Evolutionary conservation across 306 rosid genomes (phyloP), one percentile per base, ranked within the genome.

Genomic region (Prunus dulcis): DNA sequence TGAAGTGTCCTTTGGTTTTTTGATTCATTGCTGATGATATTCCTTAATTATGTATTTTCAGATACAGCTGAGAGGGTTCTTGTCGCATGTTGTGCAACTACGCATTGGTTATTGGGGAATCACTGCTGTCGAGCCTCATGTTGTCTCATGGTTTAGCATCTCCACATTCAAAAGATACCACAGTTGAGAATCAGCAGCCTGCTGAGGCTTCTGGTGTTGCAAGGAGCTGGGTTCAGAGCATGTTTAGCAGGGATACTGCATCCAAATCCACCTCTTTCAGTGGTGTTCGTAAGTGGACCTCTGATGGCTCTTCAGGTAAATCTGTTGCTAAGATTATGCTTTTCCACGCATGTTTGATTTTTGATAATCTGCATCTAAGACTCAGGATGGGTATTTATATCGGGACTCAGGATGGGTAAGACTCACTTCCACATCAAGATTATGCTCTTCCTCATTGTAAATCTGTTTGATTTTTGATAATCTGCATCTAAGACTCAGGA

Each of bases 221-320:
- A 81, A 90, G 99, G 87, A 95, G 86, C 89, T 95, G 97, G 99
- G 99, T 92, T 69, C 99, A 95, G 69, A 95, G 99, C 86, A 90
- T 95, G 99, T 95, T 95, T 89, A 89, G 84, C 89, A 80, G 93
- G 84, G 97, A 89, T 47, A 74, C 92, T 75, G 41, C 97, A 72
- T 76, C 92, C 75, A 88, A 91, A 81, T 58, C 96, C 34, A 85
- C 90, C 82, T 95, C 97, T 81, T 89, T 92, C 74, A 86, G 91
- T 77, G 92, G 91, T 30, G 95, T 91, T 64, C 93, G 96, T 64
- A 88, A 79, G 84, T 92, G 97, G 99, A 85, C 97, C 9, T 85
- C 98, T 82, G 97, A 92, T 58, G 86, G 91, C 66, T 78, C 81
- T 81, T 78, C 91, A 46, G 91, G 89, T 89, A 84, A 61, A 55